These are phyloP conservation scores for Mrakia frigida DNA, from an alignment of 768 basidiomycete species.

Conservation along the genomic window DNA sequence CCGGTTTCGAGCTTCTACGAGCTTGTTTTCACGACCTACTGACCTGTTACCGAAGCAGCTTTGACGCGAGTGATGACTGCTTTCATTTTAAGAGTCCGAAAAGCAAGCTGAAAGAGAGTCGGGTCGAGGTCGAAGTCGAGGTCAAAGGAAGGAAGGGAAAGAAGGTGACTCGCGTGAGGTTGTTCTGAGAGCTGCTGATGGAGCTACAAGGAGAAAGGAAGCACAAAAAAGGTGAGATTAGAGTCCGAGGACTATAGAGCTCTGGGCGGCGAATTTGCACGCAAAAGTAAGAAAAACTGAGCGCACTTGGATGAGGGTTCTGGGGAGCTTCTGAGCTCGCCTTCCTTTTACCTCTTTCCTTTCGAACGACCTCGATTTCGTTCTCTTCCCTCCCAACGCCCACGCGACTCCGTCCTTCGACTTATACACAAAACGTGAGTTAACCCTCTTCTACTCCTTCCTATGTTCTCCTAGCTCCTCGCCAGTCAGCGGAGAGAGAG, in stretches of 20 bases:
- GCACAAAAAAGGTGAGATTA: not conserved
- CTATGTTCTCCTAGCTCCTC: not conserved
- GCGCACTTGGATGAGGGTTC: conserved; percentile 2
- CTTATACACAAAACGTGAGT: not conserved
- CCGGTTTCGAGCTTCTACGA: conserved; percentile 66
- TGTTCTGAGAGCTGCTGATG: not conserved
- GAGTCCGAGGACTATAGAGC: not conserved
- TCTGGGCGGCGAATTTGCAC: not conserved
- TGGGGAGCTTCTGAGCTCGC: conserved; percentile 34
- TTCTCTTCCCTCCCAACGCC: not conserved
- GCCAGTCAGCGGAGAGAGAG: not conserved
- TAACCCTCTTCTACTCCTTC: not conserved
- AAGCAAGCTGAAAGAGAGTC: not conserved
- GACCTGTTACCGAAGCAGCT: conserved; percentile 35
- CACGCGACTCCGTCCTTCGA: not conserved
- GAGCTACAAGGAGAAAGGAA: not conserved
- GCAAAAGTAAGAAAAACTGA: conserved; percentile 26
- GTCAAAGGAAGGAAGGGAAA: too few species aligned
- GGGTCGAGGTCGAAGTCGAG: too few species aligned
- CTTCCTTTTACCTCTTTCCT: conserved; percentile 37
- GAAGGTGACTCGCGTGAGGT: not conserved
- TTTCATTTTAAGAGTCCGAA: conserved; percentile 5
- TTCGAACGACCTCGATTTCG: not conserved
- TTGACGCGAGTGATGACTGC: conserved; percentile 28
- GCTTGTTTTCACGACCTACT: conserved; percentile 62